phyloP scores from a whole-genome alignment of 2,329 filamentous ascomycete genomes.

The Mariannaea elegans region DNA sequence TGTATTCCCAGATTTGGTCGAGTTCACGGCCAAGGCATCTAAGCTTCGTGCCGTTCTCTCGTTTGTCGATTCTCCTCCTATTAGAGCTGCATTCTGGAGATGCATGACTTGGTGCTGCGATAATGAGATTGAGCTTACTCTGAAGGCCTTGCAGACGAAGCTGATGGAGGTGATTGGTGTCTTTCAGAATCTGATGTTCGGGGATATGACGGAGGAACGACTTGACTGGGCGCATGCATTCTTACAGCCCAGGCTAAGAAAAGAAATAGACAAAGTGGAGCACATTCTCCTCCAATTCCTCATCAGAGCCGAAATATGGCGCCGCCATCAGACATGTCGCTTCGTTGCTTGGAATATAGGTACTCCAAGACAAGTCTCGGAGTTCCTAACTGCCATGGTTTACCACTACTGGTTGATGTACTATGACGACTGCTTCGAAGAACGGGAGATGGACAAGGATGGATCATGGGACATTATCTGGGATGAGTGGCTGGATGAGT shows the following conservation, averaged over 20 bases:
- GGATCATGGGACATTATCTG: conserved; percentile 38
- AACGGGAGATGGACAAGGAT: background rate
- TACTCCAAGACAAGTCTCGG: conserved; percentile 15
- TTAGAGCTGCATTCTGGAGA: conserved; percentile 34
- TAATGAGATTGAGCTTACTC: background rate
- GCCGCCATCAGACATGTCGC: conserved; percentile 31
- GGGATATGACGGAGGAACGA: conserved; percentile 14
- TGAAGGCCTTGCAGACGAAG: conserved; percentile 13
- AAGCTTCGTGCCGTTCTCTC: conserved; percentile 32
- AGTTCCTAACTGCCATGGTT: conserved; percentile 38
- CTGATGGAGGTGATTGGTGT: conserved; percentile 17
- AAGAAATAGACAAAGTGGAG: background rate
- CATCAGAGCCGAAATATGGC: conserved; percentile 38
- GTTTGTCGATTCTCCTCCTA: conserved; percentile 39
- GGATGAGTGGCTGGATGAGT: conserved; percentile 42
- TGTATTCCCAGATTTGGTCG: conserved; percentile 21
- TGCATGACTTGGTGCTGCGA: conserved; percentile 14
- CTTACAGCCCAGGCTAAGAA: conserved; percentile 4
- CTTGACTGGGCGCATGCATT: conserved; percentile 20
- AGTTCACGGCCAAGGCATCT: conserved; percentile 10
- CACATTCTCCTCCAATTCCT: conserved; percentile 38
- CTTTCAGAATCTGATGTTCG: conserved; percentile 33
- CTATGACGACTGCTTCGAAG: conserved; percentile 26
- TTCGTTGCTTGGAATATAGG: conserved; percentile 33
- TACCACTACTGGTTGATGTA: conserved; percentile 36